Evolutionary conservation across 1,284 basidiomycete species (phyloP).

Genomic region (Papiliotrema nemorosa): DNA sequence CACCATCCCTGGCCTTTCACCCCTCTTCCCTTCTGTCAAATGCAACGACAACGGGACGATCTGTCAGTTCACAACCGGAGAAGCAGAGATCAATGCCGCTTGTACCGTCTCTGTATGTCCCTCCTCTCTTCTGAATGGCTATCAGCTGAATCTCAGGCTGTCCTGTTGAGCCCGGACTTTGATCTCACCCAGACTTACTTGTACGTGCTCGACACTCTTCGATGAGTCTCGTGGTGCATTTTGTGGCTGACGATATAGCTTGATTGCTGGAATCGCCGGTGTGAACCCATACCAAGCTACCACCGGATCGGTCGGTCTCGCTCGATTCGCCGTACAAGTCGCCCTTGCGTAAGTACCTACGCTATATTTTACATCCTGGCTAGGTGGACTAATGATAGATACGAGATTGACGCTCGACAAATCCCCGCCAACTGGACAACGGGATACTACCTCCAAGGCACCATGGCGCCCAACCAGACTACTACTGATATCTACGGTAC

Average conservation of each 20-base stretch:
- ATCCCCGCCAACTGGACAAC: slow-evolving; percentile 52
- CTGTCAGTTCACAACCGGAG: slow-evolving; percentile 49
- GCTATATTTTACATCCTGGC: not conserved
- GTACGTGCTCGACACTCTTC: slow-evolving; percentile 39
- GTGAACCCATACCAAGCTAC: slow-evolving; percentile 52
- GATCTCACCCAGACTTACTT: slow-evolving; percentile 55
- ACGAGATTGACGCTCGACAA: slow-evolving; percentile 55
- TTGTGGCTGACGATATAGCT: too few species aligned
- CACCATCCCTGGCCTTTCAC: slow-evolving; percentile 52
- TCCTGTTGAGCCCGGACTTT: slow-evolving; percentile 49
- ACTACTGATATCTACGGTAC: slow-evolving; percentile 52
- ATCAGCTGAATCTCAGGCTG: slow-evolving; percentile 19
- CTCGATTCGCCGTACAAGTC: slow-evolving; percentile 53
- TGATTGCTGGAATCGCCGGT: slow-evolving; percentile 54
- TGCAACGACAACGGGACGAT: slow-evolving; percentile 50
- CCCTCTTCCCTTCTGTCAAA: slow-evolving; percentile 51
- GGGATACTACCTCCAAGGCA: slow-evolving; percentile 49
- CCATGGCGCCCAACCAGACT: slow-evolving; percentile 41
- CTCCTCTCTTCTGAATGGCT: not conserved
- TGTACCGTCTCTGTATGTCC: slow-evolving; percentile 37
- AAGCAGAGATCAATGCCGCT: slow-evolving; percentile 56
- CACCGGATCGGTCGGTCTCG: slow-evolving; percentile 52
- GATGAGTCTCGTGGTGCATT: not conserved
- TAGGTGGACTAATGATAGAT: slow-evolving; percentile 12
- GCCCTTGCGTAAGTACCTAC: slow-evolving; percentile 46